These are phyloP conservation scores for Nakazawaea populi DNA, from an alignment of 805 yeast genomes.

Conservation along the genomic window DNA sequence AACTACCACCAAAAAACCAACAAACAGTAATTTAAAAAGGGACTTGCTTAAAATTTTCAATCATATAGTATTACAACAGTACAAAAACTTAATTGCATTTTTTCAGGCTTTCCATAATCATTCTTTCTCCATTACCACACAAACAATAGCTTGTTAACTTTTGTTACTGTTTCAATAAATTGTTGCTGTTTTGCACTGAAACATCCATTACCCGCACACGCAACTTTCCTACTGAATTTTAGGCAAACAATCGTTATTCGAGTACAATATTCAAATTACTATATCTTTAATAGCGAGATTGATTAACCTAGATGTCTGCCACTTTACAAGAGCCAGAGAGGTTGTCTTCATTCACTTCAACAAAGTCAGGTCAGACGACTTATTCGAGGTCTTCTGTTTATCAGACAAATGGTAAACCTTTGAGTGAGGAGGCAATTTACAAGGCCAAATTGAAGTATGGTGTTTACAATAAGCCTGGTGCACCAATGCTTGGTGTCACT, in stretches of 20 bases:
- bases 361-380: constrained; percentile 9
- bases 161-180: neutral
- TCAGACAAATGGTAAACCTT: constrained; percentile 64
- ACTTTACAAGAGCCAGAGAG: constrained; percentile 4
- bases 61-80: too few species aligned
- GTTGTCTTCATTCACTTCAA: constrained; percentile 8
- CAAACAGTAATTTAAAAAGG: neutral
- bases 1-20: neutral
- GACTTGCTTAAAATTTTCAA: too few species aligned
- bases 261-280: too few species aligned
- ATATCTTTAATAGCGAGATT: too few species aligned
- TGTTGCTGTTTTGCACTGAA: neutral
- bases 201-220: too few species aligned
- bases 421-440: constrained; percentile 70
- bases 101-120: too few species aligned
- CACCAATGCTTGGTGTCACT: constrained; percentile 53
- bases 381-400: constrained; percentile 39
- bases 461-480: constrained; percentile 46
- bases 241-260: neutral
- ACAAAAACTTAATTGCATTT: too few species aligned
- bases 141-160: too few species aligned
- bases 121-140: too few species aligned
- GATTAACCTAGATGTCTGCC: constrained; percentile 1
- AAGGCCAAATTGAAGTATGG: constrained; percentile 71
- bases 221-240: too few species aligned